These are phyloP conservation scores for Celoporthe dispersa DNA, from an alignment of 2,329 filamentous ascomycete species.

Conservation along the genomic window DNA sequence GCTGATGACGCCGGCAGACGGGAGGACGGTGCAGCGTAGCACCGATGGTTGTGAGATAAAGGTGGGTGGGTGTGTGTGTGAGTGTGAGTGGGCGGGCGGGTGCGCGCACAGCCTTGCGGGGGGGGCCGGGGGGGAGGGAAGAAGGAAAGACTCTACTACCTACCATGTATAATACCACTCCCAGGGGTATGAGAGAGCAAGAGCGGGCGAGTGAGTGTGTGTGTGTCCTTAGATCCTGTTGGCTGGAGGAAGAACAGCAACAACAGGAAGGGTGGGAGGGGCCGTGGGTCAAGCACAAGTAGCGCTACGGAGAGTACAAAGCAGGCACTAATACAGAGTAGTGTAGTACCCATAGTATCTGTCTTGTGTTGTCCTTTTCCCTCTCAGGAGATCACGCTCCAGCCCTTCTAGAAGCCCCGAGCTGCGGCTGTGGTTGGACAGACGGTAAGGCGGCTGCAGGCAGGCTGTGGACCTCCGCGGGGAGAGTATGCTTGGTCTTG, in stretches of 20 bases:
- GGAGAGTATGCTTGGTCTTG: background rate
- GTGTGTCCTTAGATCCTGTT: background rate
- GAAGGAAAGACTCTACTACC: too few relatives aligned
- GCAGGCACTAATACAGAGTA: background rate
- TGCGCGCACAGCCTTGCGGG: background rate
- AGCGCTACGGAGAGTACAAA: background rate
- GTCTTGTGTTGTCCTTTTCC: background rate
- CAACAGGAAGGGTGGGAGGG: background rate
- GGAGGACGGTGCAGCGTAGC: conserved; percentile 22
- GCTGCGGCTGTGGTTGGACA: conserved; percentile 14
- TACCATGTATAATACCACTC: too few relatives aligned
- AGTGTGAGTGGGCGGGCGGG: background rate
- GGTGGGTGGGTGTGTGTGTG: background rate
- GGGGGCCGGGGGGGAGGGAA: background rate
- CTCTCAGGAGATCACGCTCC: background rate
- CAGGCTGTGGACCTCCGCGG: background rate
- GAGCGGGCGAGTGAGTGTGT: background rate
- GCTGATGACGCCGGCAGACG: conserved; percentile 16
- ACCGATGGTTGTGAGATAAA: conserved; percentile 12
- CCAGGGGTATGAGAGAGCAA: too few relatives aligned
- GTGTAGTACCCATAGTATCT: background rate
- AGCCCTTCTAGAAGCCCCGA: conserved; percentile 17
- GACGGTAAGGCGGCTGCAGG: conserved; percentile 9
- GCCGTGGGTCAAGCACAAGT: background rate
- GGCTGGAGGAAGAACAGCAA: background rate